Evolutionary conservation across 2,329 filamentous ascomycete species (phyloP).

Genomic region (Aureobasidium sp.): DNA sequence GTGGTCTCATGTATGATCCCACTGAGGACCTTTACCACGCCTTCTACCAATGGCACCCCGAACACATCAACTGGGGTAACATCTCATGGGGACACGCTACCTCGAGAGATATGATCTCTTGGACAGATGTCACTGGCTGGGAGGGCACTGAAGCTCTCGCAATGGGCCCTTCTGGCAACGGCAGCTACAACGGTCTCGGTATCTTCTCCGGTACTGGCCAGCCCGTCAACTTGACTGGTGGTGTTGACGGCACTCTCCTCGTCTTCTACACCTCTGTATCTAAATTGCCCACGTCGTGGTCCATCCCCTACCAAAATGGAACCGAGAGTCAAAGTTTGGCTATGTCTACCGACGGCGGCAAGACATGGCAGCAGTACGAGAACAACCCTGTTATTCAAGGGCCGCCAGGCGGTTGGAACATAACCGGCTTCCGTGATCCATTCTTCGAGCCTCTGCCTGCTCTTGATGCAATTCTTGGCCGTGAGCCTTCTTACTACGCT

Average conservation of each 20-base stretch:
- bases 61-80: constrained; percentile 41
- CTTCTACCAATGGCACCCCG: constrained; percentile 44
- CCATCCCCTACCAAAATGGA: constrained; percentile 33
- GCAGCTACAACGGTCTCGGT: constrained; percentile 41
- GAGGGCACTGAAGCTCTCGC: constrained; percentile 31
- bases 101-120: constrained; percentile 40
- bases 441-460: constrained; percentile 23
- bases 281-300: constrained; percentile 37
- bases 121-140: constrained; percentile 40
- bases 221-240: constrained; percentile 39
- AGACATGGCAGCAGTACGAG: constrained; percentile 38
- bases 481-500: constrained; percentile 36
- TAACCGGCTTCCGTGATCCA: constrained; percentile 34
- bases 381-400: constrained; percentile 37
- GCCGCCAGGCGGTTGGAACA: constrained; percentile 36
- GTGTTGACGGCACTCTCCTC: constrained; percentile 37
- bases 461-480: constrained; percentile 34
- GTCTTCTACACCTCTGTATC: constrained; percentile 41
- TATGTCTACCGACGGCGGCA: constrained; percentile 36
- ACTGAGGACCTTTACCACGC: constrained; percentile 41
- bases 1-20: constrained; percentile 43
- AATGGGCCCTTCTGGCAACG: constrained; percentile 32
- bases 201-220: constrained; percentile 45
- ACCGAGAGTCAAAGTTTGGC: constrained; percentile 40
- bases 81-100: constrained; percentile 45